phyloP scores from a whole-genome alignment of 2,329 filamentous ascomycete genomes.

The Trichoderma pleuroti region DNA sequence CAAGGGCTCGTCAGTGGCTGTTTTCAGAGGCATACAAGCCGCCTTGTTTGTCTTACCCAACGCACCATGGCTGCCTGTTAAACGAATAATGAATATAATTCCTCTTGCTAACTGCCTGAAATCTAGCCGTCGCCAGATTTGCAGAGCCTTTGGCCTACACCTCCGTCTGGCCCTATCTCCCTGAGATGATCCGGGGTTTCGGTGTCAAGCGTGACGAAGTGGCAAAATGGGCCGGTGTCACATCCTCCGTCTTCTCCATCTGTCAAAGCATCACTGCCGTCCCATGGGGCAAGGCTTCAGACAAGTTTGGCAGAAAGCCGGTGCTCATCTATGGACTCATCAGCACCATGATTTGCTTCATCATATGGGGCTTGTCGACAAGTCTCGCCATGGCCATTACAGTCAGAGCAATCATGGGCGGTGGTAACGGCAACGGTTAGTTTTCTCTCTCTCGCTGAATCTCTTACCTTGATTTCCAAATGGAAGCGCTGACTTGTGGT shows the following conservation, averaged over 20 bases:
- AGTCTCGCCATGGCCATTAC: slow-evolving; percentile 75
- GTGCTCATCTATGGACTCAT: slow-evolving; percentile 70
- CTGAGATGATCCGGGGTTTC: slow-evolving; percentile 81
- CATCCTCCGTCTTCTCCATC: slow-evolving; percentile 68
- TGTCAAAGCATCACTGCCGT: slow-evolving; percentile 70
- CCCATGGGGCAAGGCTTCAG: slow-evolving; percentile 72
- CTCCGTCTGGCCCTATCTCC: slow-evolving; percentile 66
- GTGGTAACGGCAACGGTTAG: slow-evolving; percentile 78
- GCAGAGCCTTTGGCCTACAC: slow-evolving; percentile 72
- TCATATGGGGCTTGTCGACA: slow-evolving; percentile 81
- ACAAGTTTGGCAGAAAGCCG: slow-evolving; percentile 76
- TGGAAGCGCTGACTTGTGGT: not conserved
- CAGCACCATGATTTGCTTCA: slow-evolving; percentile 75
- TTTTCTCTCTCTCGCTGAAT: slow-evolving; percentile 22
- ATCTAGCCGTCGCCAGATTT: slow-evolving; percentile 69
- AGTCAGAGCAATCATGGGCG: slow-evolving; percentile 73
- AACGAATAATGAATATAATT: not conserved
- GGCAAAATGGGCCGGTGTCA: slow-evolving; percentile 76
- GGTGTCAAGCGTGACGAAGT: slow-evolving; percentile 67
- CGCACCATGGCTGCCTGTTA: not conserved
- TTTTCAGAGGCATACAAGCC: slow-evolving; percentile 9
- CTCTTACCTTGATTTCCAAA: slow-evolving; percentile 8
- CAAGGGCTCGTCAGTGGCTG: no score
- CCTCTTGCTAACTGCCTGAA: slow-evolving; percentile 18
- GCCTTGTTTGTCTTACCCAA: not conserved